Base-by-base conservation (phyloP, 176 grass and related monocot species). In the Phragmites australis region DNA sequence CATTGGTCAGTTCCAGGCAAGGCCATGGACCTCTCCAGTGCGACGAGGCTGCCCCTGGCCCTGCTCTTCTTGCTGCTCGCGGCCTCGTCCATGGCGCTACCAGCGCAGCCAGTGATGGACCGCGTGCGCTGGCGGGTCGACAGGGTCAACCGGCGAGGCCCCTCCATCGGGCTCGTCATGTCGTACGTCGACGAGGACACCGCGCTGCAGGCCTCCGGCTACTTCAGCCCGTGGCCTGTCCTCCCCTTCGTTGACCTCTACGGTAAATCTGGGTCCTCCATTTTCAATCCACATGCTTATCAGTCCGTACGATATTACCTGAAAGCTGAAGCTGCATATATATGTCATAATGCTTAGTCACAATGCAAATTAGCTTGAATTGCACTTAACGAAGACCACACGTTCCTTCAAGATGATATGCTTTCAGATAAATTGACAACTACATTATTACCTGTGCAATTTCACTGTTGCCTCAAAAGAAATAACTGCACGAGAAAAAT, bases 131-230 rank as follows among this genome's bases (percentile, higher is more conserved):
- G 55, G 68, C 75, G 86, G 66, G 65, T 80, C 14, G 66, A 93
- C 82, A 79, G 37, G 62, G 82, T 83, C 34, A 93, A 85, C 76
- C 14, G 79, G 43, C 68, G 68, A 17, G 80, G 88, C 23, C 63
- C 88, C 4, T 91, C 88, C 63, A 80, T 93, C 21, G 91, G 80
- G 0, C 83, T 97, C 44, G 91, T 97, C 75, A 97, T 97, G 91
- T 85, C 94, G 0, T 94, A 88, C n/a, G 47, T 83, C 54, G 74
- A 60, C 8, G 91, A 97, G 83, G 89, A 75, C 68, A 86, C 78
- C 2, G 94, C 89, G 54, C 84, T 97, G 66, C 82, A 57, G 55
- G 37, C 87, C 4, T 94, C 94, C 13, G 85, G 94, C 31, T 84
- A 80, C 76, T 97, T 97, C 89, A 58, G 41, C 19, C 83, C 91